Percentiles rank a stretch among this genome's conserved stretches.
Conservation (phyloP, 2,329 filamentous ascomycete species). For the Gliomastix tumulicola region DNA sequence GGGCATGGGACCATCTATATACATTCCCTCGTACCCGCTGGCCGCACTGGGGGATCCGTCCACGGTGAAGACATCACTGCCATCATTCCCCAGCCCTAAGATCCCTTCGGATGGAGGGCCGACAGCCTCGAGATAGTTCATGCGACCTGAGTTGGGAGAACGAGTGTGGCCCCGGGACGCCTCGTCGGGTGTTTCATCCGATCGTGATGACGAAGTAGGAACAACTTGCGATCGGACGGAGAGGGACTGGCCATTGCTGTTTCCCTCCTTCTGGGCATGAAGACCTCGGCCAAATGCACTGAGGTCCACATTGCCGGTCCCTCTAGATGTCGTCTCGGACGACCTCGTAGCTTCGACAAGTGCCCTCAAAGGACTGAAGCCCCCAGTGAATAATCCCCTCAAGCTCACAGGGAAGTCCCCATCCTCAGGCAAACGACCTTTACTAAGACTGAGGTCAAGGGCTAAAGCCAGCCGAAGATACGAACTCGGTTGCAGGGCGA, state of each 20-base stretch:
- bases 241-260: no score
- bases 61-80: slow-evolving; percentile 22
- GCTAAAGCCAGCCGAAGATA: slow-evolving; percentile 35
- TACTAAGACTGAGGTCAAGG: slow-evolving; percentile 34
- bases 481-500: slow-evolving; percentile 28
- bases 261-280: no score
- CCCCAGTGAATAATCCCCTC: slow-evolving; percentile 25
- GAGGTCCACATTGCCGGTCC: background rate
- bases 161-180: slow-evolving; percentile 7
- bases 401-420: slow-evolving; percentile 31
- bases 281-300: no score
- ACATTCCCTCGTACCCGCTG: slow-evolving; percentile 16
- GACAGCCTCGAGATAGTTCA: no score
- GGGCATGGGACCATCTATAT: slow-evolving; percentile 17
- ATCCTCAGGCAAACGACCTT: slow-evolving; percentile 29
- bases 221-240: no score
- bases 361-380: slow-evolving; percentile 24
- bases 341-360: slow-evolving; percentile 17
- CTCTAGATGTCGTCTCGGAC: background rate
- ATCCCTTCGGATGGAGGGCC: slow-evolving; percentile 17
- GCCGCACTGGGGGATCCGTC: slow-evolving; percentile 12
- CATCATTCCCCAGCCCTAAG: slow-evolving; percentile 19
- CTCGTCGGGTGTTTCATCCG: slow-evolving; percentile 7
- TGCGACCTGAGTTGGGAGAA: no score
- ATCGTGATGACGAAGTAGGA: no score